These are phyloP conservation scores for Calocybe gambosa DNA, from an alignment of 1,284 basidiomycete species.

Conservation along the genomic window DNA sequence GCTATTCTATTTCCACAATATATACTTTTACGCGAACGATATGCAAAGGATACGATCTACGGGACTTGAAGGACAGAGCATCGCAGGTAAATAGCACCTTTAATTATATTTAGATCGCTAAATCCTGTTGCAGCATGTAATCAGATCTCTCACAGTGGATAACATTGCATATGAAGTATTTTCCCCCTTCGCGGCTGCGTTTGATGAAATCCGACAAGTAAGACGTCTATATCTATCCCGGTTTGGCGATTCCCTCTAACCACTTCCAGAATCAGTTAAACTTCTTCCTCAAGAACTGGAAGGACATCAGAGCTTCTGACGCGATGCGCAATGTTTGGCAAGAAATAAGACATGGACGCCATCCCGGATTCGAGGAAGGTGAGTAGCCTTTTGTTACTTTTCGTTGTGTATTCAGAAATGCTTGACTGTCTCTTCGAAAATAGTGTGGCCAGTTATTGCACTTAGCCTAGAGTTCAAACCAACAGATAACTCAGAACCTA, in stretches of 20 bases:
- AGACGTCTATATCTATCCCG: slow-evolving; percentile 8
- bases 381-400: neutral
- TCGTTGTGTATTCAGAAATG: too few species aligned
- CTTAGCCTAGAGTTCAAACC: slow-evolving; percentile 60
- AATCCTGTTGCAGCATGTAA: slow-evolving; percentile 53
- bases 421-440: neutral
- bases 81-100: slow-evolving; percentile 39
- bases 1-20: slow-evolving; percentile 21
- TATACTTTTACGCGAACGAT: slow-evolving; percentile 2
- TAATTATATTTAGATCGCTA: neutral
- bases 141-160: slow-evolving; percentile 65
- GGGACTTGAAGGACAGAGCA: slow-evolving; percentile 64
- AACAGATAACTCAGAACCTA: slow-evolving; percentile 5
- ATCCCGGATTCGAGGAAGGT: slow-evolving; percentile 83
- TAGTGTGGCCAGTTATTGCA: slow-evolving; percentile 67
- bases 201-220: slow-evolving; percentile 79
- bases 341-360: slow-evolving; percentile 72
- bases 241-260: neutral
- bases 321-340: slow-evolving; percentile 82
- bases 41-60: slow-evolving; percentile 56
- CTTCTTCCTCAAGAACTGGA: slow-evolving; percentile 79
- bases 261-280: slow-evolving; percentile 59
- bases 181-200: slow-evolving; percentile 76
- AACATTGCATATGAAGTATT: slow-evolving; percentile 88
- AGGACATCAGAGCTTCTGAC: slow-evolving; percentile 71